A percentile compares a stretch with the other conserved stretches of the same genome.
These are phyloP conservation scores for Singerocomus rubriflavus DNA, from an alignment of 1,284 basidiomycete genomes.

Conservation along the genomic window DNA sequence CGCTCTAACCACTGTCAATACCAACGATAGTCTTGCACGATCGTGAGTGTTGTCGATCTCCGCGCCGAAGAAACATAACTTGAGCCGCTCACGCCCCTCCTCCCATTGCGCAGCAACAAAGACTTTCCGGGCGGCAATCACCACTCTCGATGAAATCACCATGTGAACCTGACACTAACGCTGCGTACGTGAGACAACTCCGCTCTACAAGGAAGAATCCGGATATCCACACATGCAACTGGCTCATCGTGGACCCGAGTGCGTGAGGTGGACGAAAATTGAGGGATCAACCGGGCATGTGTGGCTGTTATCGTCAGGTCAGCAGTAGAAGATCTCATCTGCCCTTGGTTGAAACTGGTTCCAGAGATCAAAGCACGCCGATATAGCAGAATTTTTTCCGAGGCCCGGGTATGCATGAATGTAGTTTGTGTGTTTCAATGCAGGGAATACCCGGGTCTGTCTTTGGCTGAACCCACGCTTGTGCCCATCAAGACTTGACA, in stretches of 20 bases:
- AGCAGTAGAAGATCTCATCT: not conserved
- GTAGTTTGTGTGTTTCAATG: not conserved
- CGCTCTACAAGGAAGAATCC: not conserved
- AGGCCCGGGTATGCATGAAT: not conserved
- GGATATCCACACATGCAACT: not conserved
- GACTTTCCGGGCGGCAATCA: constrained; percentile 8
- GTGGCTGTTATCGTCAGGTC: not conserved
- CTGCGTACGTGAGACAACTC: not conserved
- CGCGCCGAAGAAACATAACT: constrained; percentile 7
- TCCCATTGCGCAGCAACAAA: constrained; percentile 2
- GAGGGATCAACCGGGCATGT: not conserved
- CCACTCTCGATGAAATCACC: constrained; percentile 9
- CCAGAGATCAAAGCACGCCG: constrained; percentile 2
- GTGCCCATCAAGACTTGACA: not conserved
- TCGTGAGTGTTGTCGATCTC: constrained; percentile 11
- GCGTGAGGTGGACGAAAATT: not conserved
- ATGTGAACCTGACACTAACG: constrained; percentile 1
- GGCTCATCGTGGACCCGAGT: constrained; percentile 10
- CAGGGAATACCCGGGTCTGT: not conserved
- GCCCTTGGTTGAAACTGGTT: constrained; percentile 1
- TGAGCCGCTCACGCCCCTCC: constrained; percentile 8
- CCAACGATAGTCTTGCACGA: constrained; percentile 8
- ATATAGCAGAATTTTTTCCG: not conserved
- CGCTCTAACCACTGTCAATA: not conserved
- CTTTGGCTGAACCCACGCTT: not conserved